Evolutionary conservation across 768 basidiomycete species (phyloP).

Genomic region (Tricholoma matsutake): DNA sequence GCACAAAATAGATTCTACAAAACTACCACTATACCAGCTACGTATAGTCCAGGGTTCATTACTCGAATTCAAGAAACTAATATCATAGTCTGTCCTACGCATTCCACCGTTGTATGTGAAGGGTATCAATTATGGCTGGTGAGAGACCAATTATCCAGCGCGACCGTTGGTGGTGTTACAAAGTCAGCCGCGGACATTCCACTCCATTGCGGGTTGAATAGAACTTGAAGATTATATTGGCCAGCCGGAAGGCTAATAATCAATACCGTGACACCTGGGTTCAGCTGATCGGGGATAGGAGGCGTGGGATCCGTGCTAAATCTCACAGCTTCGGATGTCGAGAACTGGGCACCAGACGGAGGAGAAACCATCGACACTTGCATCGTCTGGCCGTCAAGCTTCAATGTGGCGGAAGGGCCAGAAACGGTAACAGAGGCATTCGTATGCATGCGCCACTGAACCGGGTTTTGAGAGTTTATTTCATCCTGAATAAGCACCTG

Average conservation of each 20-base stretch:
- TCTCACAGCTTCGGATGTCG: slow-evolving; percentile 50
- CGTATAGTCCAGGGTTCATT: background rate
- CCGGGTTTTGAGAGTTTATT: slow-evolving; percentile 50
- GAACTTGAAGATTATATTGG: slow-evolving; percentile 72
- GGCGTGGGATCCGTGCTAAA: slow-evolving; percentile 61
- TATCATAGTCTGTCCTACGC: background rate
- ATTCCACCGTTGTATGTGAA: background rate
- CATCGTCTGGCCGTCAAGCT: slow-evolving; percentile 66
- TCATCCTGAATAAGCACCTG: slow-evolving; percentile 96
- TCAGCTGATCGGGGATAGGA: slow-evolving; percentile 61
- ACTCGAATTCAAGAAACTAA: background rate
- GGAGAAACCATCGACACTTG: slow-evolving; percentile 65
- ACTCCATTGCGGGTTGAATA: slow-evolving; percentile 94
- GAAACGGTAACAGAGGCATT: slow-evolving; percentile 71
- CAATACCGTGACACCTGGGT: slow-evolving; percentile 79
- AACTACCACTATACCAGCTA: background rate
- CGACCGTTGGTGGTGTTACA: slow-evolving; percentile 69
- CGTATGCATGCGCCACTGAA: slow-evolving; percentile 95
- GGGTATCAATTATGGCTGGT: slow-evolving; percentile 66
- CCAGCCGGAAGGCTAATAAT: slow-evolving; percentile 68
- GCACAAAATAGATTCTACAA: background rate
- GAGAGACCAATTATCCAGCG: slow-evolving; percentile 71
- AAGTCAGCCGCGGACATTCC: slow-evolving; percentile 55
- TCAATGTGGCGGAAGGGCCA: slow-evolving; percentile 67
- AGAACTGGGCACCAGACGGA: slow-evolving; percentile 65